These are phyloP conservation scores for Endoconidiophora laricicola DNA, from an alignment of 2,329 filamentous ascomycete species.

Conservation along the genomic window DNA sequence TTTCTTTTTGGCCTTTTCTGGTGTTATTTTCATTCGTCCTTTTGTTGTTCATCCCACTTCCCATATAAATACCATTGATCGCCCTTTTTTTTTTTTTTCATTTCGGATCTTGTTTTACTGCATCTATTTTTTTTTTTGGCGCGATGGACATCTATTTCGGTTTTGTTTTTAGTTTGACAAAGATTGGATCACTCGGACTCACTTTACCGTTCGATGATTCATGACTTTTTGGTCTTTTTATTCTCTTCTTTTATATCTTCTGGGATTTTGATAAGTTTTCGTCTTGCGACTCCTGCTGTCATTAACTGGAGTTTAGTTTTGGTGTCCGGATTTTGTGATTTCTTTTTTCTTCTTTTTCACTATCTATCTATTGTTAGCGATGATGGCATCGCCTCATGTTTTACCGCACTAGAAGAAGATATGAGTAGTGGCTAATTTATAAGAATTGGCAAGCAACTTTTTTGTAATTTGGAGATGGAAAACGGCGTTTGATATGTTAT, in stretches of 20 bases:
- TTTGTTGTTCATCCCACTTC: neutral
- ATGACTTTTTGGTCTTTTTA: neutral
- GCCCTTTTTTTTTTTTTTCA: neutral
- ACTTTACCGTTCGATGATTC: neutral
- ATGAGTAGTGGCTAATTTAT: no score
- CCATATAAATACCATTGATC: neutral
- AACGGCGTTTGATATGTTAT: no score
- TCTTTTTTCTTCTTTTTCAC: neutral
- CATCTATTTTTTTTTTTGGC: neutral
- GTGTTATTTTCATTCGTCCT: neutral
- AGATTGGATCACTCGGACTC: no score
- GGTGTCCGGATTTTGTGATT: neutral
- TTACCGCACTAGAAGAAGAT: no score
- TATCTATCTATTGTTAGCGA: no score
- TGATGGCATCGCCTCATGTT: no score
- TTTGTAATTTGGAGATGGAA: no score
- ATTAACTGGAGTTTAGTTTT: neutral
- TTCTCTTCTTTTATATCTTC: neutral
- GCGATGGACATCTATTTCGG: neutral
- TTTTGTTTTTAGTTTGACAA: no score
- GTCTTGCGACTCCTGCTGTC: neutral
- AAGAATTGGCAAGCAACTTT: no score
- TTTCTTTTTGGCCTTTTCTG: slow-evolving; percentile 1
- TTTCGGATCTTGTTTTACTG: neutral
- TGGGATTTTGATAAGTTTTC: slow-evolving; percentile 1